These are phyloP conservation scores for Aspergillus fructus DNA, from an alignment of 2,329 filamentous ascomycete species.

Conservation along the genomic window DNA sequence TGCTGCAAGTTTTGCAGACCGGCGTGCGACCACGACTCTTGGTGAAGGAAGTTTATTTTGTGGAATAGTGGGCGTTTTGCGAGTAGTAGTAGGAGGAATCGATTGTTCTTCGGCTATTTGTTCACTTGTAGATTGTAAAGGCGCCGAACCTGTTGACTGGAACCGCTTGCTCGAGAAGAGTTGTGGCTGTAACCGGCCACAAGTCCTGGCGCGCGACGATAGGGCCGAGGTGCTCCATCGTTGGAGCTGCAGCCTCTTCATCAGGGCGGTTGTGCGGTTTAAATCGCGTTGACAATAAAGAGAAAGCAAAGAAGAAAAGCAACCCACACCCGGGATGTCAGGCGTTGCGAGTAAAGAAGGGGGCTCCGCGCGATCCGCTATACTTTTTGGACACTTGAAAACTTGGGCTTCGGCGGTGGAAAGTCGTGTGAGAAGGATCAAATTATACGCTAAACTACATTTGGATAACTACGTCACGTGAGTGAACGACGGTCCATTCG, in stretches of 20 bases:
- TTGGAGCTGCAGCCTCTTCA: constrained; percentile 53
- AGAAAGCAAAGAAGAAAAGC: constrained; percentile 13
- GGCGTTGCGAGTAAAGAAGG: constrained; percentile 13
- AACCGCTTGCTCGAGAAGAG: constrained; percentile 36
- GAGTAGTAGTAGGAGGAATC: constrained; percentile 22
- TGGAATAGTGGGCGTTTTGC: constrained; percentile 29
- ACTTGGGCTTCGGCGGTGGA: constrained; percentile 36
- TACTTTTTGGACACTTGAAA: constrained; percentile 29
- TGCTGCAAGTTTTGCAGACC: constrained; percentile 86
- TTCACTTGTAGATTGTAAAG: constrained; percentile 26
- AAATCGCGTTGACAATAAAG: background rate
- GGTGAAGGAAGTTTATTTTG: constrained; percentile 66
- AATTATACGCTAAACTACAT: constrained; percentile 28
- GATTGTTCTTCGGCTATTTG: constrained; percentile 28
- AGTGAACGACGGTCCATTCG: constrained; percentile 30
- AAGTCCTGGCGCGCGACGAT: constrained; percentile 47
- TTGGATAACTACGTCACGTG: constrained; percentile 24
- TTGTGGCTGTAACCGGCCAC: constrained; percentile 37
- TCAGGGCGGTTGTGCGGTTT: constrained; percentile 33
- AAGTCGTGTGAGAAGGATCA: constrained; percentile 28
- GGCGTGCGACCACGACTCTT: constrained; percentile 62
- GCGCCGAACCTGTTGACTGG: constrained; percentile 42
- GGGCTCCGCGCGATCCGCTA: constrained; percentile 12
- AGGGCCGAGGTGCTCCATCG: constrained; percentile 53
- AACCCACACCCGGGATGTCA: constrained; percentile 14